Evolutionary conservation across 306 rosid species (phyloP), one percentile per base, ranked within the genome.

Genomic region (Fragaria vesca): DNA sequence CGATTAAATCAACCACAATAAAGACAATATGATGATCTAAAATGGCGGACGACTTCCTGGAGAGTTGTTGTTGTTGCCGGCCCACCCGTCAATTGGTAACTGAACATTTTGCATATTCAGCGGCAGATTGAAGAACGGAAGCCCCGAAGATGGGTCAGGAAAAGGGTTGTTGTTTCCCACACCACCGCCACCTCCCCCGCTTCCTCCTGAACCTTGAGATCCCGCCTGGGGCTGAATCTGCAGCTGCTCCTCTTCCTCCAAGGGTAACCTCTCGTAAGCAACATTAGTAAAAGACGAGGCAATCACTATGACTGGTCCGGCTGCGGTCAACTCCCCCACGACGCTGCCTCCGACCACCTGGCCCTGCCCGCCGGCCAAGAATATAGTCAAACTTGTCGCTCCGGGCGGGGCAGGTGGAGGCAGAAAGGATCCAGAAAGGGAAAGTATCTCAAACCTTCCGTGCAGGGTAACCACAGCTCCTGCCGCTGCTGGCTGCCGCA

Each of bases 371-470:
- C 97, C 97, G 3, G 89, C 91, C 16, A 94, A 58, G 73, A 85
- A 94, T 28, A 91, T 80, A 0, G 91, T 91, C 74, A 94, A 52
- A 61, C 97, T 94, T 0, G 98, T 91, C 0, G 97, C 97, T 0
- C 97, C 98, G 0, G 98, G 98, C 0, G 98, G 98, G 1, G 98
- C 98, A 0, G 98, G 98, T 3, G 96, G 94, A 0, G 98, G 98
- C 15, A 94, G 86, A 62, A 94, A 91, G 0, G 98, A 94, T 4
- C 98, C 98, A 0, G 97, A 73, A 1, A 94, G 88, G 0, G 98
- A 94, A 6, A 94, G 43, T 80, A 94, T 94, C 90, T 94, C 98
- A 69, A 94, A 94, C 83, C 97, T 89, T 4, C 98, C 98, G 30
- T 89, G 93, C 15, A 94, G 93, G 8, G 89, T 85, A 1, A 89